Evolutionary conservation across 1,284 basidiomycete genomes (phyloP).

Genomic region (Phellopilus nigrolimitatus): DNA sequence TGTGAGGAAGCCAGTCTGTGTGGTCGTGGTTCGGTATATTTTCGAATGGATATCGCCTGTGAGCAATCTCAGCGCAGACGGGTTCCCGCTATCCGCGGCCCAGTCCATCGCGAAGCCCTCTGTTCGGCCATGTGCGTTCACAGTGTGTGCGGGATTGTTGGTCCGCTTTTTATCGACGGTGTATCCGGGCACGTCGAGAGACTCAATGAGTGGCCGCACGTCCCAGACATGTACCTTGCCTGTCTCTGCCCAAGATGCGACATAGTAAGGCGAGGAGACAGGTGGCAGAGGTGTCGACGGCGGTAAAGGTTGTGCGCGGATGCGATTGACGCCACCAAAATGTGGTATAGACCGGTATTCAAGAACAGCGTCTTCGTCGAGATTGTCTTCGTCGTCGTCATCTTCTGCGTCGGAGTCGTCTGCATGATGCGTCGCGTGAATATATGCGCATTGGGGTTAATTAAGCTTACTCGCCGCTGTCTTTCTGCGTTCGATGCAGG

Average conservation of each 20-base stretch:
- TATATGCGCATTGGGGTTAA: background rate
- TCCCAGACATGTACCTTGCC: conserved; percentile 98
- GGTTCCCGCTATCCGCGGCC: conserved; percentile 57
- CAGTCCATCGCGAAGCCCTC: conserved; percentile 99
- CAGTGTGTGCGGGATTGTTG: conserved; percentile 72
- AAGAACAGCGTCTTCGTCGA: conserved; percentile 94
- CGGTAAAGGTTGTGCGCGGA: conserved; percentile 81
- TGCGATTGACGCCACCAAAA: conserved; percentile 87
- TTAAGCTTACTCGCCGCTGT: conserved; percentile 51
- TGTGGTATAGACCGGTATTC: conserved; percentile 91
- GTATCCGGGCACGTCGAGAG: conserved; percentile 79
- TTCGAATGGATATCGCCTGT: conserved; percentile 86
- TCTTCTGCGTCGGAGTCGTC: conserved; percentile 65
- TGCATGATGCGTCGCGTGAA: conserved; percentile 20
- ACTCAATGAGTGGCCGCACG: conserved; percentile 88
- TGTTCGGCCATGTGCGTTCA: conserved; percentile 77
- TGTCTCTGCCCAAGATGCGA: conserved; percentile 92
- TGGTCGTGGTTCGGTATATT: conserved; percentile 85
- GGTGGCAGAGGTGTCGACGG: conserved; percentile 53
- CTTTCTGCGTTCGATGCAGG: conserved; percentile 82
- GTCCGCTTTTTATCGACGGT: conserved; percentile 62
- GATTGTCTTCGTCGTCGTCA: conserved; percentile 71
- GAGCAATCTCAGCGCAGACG: conserved; percentile 71
- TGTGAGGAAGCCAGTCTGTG: conserved; percentile 76
- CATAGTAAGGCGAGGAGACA: conserved; percentile 80